phyloP scores from a whole-genome alignment of 225 moss, liverwort and hornwort genomes.

The Anthoceros angustus region DNA sequence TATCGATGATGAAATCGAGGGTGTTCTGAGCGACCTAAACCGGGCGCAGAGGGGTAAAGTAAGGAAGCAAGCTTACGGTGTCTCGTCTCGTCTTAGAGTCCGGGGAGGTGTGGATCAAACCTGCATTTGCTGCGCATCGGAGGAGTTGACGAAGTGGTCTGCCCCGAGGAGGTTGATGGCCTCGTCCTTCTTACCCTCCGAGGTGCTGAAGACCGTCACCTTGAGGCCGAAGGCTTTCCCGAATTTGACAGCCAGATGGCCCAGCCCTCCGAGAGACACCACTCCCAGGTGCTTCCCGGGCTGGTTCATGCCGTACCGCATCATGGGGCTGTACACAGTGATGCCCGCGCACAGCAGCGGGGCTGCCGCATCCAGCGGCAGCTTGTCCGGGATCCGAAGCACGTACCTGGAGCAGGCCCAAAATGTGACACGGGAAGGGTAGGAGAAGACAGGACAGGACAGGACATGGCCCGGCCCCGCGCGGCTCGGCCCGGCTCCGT shows the following conservation, averaged over 20 bases:
- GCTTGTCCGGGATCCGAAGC: conserved; percentile 23
- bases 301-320: conserved; percentile 30
- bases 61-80: neutral
- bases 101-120: conserved; percentile 9
- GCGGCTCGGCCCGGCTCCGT: neutral
- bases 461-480: too few relatives aligned
- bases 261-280: conserved; percentile 43
- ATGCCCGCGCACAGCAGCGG: conserved; percentile 71
- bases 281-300: conserved; percentile 37
- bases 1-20: conserved; percentile 35
- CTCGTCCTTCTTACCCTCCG: conserved; percentile 37
- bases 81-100: too few relatives aligned
- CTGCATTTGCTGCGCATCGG: conserved; percentile 43
- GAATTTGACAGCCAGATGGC: conserved; percentile 48
- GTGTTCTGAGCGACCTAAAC: conserved; percentile 25
- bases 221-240: conserved; percentile 51
- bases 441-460: neutral
- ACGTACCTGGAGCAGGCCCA: conserved; percentile 30
- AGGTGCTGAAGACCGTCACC: conserved; percentile 52
- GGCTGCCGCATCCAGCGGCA: conserved; percentile 30
- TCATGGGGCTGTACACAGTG: conserved; percentile 49
- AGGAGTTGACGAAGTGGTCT: conserved; percentile 37
- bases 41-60: neutral
- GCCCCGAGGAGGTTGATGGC: conserved; percentile 33
- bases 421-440: neutral